Base-by-base conservation (phyloP, 2,329 filamentous ascomycete species). In the Mariannaea elegans region DNA sequence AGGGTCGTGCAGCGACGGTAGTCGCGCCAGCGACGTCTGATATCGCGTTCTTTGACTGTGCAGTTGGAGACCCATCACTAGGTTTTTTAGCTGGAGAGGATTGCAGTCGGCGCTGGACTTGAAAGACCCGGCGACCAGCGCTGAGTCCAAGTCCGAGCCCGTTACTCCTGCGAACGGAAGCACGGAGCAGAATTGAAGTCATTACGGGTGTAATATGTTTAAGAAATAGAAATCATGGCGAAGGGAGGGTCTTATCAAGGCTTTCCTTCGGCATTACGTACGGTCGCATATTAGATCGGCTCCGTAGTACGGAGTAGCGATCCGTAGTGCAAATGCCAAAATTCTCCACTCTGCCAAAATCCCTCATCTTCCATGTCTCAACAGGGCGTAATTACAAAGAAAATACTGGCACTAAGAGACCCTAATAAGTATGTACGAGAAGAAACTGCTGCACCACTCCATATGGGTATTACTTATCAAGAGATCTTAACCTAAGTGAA, bases 1-100 rank as follows among this genome's bases (percentile, higher is more conserved):
- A 65, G 3, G 82, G 77, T 16, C 79, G 32, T 18, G 69, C 66
- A 12, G 65, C 65, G 27, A 71, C 62, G 3, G 44, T 19, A 10
- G 47, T 32, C 2, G 44, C 46, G 16, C 18, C 47, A 19, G 19
- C 29, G 13, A 58, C 67, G 44, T 50, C 61, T 2, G 66, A 39
- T 39, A 24, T 48, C 2, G 61, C 61, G 14, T 68, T 64, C 21
- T 65, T 59, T 0, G 69, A 41, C 31, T 67, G 50, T 66, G 67
- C 13, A 19, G 31, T 31, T 36, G 21, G 21, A 51, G 59, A 18
- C 63, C 38, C 3, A 39, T 57, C 2, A 24, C 46, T 19, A 16
- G 39, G 32, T 14, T 21, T 29, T 41, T 41, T 49, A 4, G 47
- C 45, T 38, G 46, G 44, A 16, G 48, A 46, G 6, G 63, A 60